These are phyloP conservation scores for Escovopsis sp. DNA, from an alignment of 2,329 filamentous ascomycete genomes.

Conservation along the genomic window DNA sequence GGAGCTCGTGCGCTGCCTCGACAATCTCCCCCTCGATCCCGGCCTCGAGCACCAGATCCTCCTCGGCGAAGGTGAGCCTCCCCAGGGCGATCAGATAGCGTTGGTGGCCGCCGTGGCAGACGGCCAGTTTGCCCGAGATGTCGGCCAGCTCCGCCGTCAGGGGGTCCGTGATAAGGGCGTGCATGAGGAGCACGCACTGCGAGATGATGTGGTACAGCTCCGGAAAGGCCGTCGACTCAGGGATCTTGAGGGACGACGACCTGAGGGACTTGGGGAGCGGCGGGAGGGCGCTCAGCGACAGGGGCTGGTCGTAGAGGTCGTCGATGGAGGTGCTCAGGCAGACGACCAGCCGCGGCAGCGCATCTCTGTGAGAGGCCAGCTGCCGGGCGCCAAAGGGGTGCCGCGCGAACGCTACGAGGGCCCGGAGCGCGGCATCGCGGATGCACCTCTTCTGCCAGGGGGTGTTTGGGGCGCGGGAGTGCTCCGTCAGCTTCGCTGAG, in stretches of 20 bases:
- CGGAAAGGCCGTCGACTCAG: conserved; percentile 10
- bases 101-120: conserved; percentile 58
- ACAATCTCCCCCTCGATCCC: conserved; percentile 65
- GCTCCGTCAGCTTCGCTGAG: conserved; percentile 46
- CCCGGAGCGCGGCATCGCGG: conserved; percentile 33
- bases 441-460: conserved; percentile 26
- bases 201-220: conserved; percentile 32
- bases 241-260: conserved; percentile 1
- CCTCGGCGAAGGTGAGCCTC: conserved; percentile 68
- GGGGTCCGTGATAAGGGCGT: conserved; percentile 36
- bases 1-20: conserved; percentile 65
- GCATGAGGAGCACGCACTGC: conserved; percentile 33
- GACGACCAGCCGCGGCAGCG: conserved; percentile 60
- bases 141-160: conserved; percentile 34
- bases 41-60: conserved; percentile 62
- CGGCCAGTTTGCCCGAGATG: conserved; percentile 55
- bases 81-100: conserved; percentile 72
- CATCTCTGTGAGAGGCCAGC: conserved; percentile 52
- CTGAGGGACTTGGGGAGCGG: conserved; percentile 7
- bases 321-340: conserved; percentile 52
- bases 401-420: conserved; percentile 44
- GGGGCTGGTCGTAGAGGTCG: conserved; percentile 48
- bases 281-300: conserved; percentile 26
- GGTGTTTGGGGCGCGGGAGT: conserved; percentile 25
- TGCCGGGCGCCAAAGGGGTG: conserved; percentile 48